Percentiles rank a stretch among this genome's conserved stretches.
Conservation (phyloP, 495 filamentous ascomycete genomes). For the Penicilliopsis zonata region DNA sequence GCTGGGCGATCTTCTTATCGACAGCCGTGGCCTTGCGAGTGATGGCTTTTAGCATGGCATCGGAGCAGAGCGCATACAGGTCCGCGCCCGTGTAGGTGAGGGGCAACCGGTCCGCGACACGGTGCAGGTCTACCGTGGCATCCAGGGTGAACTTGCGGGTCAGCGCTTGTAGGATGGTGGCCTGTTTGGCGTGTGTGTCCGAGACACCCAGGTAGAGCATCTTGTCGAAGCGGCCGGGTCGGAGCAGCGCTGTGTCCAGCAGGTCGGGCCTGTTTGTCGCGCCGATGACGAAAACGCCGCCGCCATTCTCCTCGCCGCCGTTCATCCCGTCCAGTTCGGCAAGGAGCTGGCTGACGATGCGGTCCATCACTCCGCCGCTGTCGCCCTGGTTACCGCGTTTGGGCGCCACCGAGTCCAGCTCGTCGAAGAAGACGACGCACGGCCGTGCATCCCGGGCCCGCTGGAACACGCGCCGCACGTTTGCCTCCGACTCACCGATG, state of each 20-base stretch:
- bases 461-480: constrained; percentile 93
- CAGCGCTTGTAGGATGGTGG: constrained; percentile 85
- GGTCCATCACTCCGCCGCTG: constrained; percentile 97
- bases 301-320: constrained; percentile 69
- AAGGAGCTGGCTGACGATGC: constrained; percentile 90
- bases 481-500: constrained; percentile 96
- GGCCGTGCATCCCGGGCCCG: constrained; percentile 88
- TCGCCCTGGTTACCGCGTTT: constrained; percentile 98
- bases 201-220: constrained; percentile 96
- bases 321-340: constrained; percentile 98
- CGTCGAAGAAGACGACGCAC: constrained; percentile 98
- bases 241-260: constrained; percentile 78
- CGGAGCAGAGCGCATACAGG: constrained; percentile 90
- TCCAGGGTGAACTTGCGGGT: constrained; percentile 86
- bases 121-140: constrained; percentile 58
- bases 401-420: constrained; percentile 91
- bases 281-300: constrained; percentile 94
- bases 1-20: constrained; percentile 64
- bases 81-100: constrained; percentile 97
- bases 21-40: constrained; percentile 78
- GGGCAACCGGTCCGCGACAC: constrained; percentile 67
- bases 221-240: constrained; percentile 94
- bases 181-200: constrained; percentile 93
- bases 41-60: constrained; percentile 97
- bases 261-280: constrained; percentile 93